These are phyloP conservation scores for Herpetospermum pedunculosum DNA, from an alignment of 306 rosid genomes.

Conservation along the genomic window DNA sequence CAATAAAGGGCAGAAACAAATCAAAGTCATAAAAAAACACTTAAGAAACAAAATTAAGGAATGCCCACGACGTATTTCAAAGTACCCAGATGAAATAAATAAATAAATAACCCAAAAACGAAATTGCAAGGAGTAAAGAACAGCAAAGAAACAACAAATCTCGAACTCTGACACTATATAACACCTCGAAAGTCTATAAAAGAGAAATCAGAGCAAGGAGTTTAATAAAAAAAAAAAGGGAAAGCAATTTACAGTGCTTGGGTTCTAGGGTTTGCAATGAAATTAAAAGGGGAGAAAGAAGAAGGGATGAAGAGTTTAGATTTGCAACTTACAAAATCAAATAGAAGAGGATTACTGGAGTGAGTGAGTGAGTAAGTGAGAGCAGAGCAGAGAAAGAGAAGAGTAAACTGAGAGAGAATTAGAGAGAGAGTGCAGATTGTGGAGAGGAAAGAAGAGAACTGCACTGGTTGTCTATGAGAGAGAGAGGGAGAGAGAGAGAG, in stretches of 20 bases:
- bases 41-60: background rate
- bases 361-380: background rate
- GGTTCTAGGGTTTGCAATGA: conserved; percentile 10
- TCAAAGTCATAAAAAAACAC: background rate
- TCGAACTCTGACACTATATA: background rate
- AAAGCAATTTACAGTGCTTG: background rate
- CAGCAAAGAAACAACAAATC: background rate
- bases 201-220: background rate
- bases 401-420: background rate
- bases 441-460: background rate
- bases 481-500: background rate
- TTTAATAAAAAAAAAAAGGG: background rate
- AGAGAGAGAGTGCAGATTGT: background rate
- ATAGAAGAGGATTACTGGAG: background rate
- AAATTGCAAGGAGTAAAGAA: background rate
- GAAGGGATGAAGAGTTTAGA: background rate
- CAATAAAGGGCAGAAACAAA: background rate
- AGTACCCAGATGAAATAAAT: background rate
- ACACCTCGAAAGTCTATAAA: background rate
- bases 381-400: background rate
- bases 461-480: background rate
- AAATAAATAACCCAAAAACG: background rate
- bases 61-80: background rate
- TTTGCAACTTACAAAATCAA: conserved; percentile 3
- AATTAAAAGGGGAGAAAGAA: background rate